Evolutionary conservation across 2,329 filamentous ascomycete species (phyloP).

Genomic region (Tolypocladium ovalisporum): DNA sequence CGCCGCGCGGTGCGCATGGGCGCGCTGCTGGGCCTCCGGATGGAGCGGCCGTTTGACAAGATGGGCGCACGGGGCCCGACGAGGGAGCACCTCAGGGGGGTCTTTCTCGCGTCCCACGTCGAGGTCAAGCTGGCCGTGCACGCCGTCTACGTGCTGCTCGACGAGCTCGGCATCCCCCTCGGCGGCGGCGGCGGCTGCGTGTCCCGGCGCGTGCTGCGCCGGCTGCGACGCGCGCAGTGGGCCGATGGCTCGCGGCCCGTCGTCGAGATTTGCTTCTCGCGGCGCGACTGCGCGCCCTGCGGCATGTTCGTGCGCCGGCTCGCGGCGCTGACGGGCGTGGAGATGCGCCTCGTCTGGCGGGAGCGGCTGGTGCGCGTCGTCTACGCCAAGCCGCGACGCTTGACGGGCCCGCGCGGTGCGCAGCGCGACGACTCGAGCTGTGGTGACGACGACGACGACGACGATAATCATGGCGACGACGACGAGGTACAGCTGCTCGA

Average conservation of each 20-base stretch:
- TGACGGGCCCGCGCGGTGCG: not conserved
- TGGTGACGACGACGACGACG: not conserved
- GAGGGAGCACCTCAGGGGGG: constrained; percentile 8
- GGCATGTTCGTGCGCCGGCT: constrained; percentile 13
- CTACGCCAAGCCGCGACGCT: constrained; percentile 8
- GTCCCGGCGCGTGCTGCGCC: constrained; percentile 6
- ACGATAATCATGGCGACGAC: not conserved
- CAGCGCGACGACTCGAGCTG: not conserved
- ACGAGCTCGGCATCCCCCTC: not conserved
- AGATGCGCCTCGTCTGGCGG: constrained; percentile 15
- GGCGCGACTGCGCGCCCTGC: constrained; percentile 20
- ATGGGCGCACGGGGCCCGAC: not conserved
- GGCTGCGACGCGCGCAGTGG: constrained; percentile 12
- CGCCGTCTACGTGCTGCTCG: constrained; percentile 17
- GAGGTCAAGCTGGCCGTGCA: constrained; percentile 28
- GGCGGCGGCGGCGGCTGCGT: constrained; percentile 11
- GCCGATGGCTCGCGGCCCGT: constrained; percentile 13
- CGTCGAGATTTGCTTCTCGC: constrained; percentile 24
- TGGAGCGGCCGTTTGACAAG: constrained; percentile 18
- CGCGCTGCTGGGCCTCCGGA: constrained; percentile 15
- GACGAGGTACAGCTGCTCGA: not conserved
- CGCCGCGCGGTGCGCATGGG: constrained; percentile 17
- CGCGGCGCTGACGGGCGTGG: constrained; percentile 14
- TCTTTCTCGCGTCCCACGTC: constrained; percentile 23
- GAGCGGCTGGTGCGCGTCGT: constrained; percentile 14